Base-by-base conservation (phyloP, 2,329 filamentous ascomycete genomes). In the Penicillium sp. region DNA sequence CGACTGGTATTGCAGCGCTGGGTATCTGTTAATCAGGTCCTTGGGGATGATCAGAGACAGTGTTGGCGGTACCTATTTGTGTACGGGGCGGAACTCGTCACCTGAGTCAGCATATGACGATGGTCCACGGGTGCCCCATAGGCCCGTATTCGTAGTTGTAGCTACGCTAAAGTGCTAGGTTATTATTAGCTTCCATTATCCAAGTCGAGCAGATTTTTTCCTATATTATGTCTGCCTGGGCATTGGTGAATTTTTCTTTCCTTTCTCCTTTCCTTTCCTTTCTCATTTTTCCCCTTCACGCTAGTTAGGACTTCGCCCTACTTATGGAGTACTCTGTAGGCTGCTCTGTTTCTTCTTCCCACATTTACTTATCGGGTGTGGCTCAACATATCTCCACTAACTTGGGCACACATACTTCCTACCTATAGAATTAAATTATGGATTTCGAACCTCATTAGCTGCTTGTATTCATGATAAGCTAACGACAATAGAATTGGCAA, bases 101-200 rank as follows among this genome's bases (percentile, higher is more conserved):
- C 51, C 50, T 56, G 43, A 60, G 49, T 57, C 54, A 57, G 54
- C 54, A 57, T 29, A 57, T 57, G 54, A 57, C 54, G 54, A 57
- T 23, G 25, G 23, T 23, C 23, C 23, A 23, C 23, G 23, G 48
- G 33, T 55, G 25, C 29, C 25, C 21, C 16, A 29, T 19, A 47
- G 43, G 15, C 16, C 21, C 19, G 15, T 39, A 21, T 21, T 39
- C 36, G 36, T 19, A 31, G 29, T 31, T 11, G 29, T 31, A 36
- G 15, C 13, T 23, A n/a, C n/a, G n/a, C n/a, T 34, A 34, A 31
- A 29, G 16, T 11, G 16, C 23, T 27, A 19, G 10, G n/a, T 31
- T 52, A 33, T 29, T 46, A 29, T 46, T 52, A 46, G 50, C 40
- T 43, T 31, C 23, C 13, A 19, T 38, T n/a, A 40, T 38, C 34